Evolutionary conservation across 2,329 filamentous ascomycete genomes (phyloP).

Genomic region (Polychaeton citri): DNA sequence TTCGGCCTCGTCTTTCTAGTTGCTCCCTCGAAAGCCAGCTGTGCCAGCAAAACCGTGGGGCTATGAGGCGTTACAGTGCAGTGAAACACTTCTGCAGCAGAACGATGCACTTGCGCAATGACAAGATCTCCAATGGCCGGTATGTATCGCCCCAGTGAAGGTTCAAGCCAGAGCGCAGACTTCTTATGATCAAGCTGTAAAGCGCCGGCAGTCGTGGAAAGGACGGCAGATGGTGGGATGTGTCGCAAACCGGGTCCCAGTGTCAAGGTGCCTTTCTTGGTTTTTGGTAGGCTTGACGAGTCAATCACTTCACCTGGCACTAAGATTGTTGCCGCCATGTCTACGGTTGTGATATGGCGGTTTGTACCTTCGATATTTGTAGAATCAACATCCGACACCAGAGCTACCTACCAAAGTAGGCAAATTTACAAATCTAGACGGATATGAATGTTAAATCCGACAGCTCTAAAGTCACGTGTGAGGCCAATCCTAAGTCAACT

Average conservation of each 20-base stretch:
- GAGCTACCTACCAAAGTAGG: too few species aligned
- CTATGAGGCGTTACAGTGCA: conserved; percentile 58
- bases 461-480: too few species aligned
- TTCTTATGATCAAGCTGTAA: conserved; percentile 57
- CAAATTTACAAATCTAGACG: too few species aligned
- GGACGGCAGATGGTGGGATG: conserved; percentile 61
- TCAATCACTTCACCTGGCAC: conserved; percentile 73
- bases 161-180: conserved; percentile 65
- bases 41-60: conserved; percentile 56
- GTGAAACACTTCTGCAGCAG: conserved; percentile 63
- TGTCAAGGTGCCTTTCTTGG: conserved; percentile 51
- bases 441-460: too few species aligned
- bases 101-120: conserved; percentile 71
- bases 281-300: conserved; percentile 48
- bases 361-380: too few species aligned
- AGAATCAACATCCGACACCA: too few species aligned
- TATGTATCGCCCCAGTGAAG: conserved; percentile 58
- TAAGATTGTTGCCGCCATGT: conserved; percentile 40
- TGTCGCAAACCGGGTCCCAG: conserved; percentile 76
- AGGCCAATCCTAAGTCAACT: too few species aligned
- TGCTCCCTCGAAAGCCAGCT: conserved; percentile 84
- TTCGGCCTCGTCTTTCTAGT: conserved; percentile 83
- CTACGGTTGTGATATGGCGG: background rate
- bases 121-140: conserved; percentile 74
- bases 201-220: conserved; percentile 53